Percentiles rank a stretch among this genome's conserved stretches.
phyloP scores from a whole-genome alignment of 208 protist species.

The Wallacemonas sp. region DNA sequence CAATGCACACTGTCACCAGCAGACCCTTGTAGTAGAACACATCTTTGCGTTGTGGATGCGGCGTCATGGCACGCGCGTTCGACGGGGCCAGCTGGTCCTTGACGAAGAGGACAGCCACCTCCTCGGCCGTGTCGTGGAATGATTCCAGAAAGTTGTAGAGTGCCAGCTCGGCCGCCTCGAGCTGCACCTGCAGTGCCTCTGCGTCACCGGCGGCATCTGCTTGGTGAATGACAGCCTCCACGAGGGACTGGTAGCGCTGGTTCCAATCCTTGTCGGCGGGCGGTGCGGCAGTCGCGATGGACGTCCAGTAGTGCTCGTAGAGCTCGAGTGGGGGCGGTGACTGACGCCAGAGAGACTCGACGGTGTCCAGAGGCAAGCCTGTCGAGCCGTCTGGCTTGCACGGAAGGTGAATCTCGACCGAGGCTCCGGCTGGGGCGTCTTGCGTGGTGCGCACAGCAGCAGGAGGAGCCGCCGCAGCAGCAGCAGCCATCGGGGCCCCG shows the following conservation, averaged over 20 bases:
- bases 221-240: conserved; percentile 28
- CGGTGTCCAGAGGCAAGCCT: not conserved
- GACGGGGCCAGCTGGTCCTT: conserved; percentile 12
- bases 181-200: not conserved
- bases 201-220: not conserved
- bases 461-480: not conserved
- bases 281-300: not conserved
- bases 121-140: conserved; percentile 7
- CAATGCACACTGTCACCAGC: conserved; percentile 47
- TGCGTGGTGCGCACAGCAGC: not conserved
- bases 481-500: not conserved
- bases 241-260: conserved; percentile 34
- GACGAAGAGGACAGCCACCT: conserved; percentile 9
- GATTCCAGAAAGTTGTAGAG: not conserved
- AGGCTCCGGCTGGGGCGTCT: not conserved
- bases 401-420: not conserved
- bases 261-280: conserved; percentile 40
- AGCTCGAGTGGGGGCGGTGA: conserved; percentile 23
- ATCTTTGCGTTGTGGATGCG: not conserved
- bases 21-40: conserved; percentile 37
- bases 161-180: not conserved
- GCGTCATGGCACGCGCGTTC: not conserved
- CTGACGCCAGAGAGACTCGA: not conserved
- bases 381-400: not conserved
- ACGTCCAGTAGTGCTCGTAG: conserved; percentile 50